Conservation (phyloP, 2,329 filamentous ascomycete genomes). For the Chaetomiaceae sp. region DNA sequence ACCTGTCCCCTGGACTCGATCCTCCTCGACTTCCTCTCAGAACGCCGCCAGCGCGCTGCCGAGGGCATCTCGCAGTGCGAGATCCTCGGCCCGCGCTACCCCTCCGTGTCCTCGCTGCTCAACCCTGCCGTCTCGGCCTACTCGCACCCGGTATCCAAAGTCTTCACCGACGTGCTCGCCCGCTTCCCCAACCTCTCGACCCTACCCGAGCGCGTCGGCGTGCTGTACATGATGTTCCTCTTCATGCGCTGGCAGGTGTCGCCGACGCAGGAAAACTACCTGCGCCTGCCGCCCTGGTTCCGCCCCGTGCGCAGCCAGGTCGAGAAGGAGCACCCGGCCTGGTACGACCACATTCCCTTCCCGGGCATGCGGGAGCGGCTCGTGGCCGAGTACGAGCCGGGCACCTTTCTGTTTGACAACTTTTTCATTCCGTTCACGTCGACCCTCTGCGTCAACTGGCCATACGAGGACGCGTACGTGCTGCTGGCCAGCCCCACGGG, state of each 20-base stretch:
- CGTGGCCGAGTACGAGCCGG: conserved; percentile 43
- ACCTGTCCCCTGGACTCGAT: conserved; percentile 75
- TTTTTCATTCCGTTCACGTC: conserved; percentile 81
- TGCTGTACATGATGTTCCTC: conserved; percentile 82
- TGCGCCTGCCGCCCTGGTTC: conserved; percentile 69
- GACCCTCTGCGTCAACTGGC: conserved; percentile 77
- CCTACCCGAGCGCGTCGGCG: conserved; percentile 77
- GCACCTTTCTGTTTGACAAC: conserved; percentile 63
- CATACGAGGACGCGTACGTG: conserved; percentile 68
- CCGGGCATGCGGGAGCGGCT: conserved; percentile 69
- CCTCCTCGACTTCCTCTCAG: conserved; percentile 72
- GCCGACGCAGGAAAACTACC: conserved; percentile 73
- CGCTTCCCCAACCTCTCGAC: conserved; percentile 76
- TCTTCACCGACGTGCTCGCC: conserved; percentile 78
- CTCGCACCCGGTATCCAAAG: conserved; percentile 73
- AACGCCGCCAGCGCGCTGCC: conserved; percentile 60
- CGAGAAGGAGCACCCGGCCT: conserved; percentile 64
- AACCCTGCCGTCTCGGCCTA: conserved; percentile 60
- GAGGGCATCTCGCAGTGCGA: conserved; percentile 60
- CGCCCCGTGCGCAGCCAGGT: conserved; percentile 63
- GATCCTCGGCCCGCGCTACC: conserved; percentile 72
- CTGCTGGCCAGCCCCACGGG: conserved; percentile 54
- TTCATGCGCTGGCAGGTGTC: conserved; percentile 81
- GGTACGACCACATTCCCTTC: conserved; percentile 80
- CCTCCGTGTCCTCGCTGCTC: conserved; percentile 71